Conservation (phyloP, 2,329 filamentous ascomycete species). For the Aaosphaeria arxii region DNA sequence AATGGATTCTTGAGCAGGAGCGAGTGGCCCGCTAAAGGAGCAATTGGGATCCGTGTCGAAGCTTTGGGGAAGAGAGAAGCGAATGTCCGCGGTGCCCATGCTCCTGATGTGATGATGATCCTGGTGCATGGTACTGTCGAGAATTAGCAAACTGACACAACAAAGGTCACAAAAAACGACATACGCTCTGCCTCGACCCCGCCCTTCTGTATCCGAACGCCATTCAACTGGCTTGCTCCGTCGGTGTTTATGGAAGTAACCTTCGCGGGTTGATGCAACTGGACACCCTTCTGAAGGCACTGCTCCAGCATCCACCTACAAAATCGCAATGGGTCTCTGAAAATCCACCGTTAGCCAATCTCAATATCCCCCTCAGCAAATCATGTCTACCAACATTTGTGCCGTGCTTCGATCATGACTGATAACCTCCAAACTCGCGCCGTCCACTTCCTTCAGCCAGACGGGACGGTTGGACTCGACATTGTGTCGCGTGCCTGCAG, state of each 20-base stretch:
- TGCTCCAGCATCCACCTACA: conserved; percentile 63
- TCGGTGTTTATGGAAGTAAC: conserved; percentile 55
- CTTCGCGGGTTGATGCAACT: conserved; percentile 62
- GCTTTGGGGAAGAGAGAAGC: conserved; percentile 60
- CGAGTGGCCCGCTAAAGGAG: conserved; percentile 68
- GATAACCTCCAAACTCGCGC: conserved; percentile 60
- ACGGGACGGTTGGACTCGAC: conserved; percentile 41
- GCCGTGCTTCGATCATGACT: conserved; percentile 60
- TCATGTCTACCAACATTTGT: conserved; percentile 51
- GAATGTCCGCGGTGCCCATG: conserved; percentile 70
- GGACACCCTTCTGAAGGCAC: conserved; percentile 59
- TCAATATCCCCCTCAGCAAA: not conserved
- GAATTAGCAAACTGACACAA: conserved; percentile 8
- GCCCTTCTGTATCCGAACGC: conserved; percentile 50
- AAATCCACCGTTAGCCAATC: not conserved
- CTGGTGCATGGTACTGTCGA: conserved; percentile 58
- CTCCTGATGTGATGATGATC: conserved; percentile 65
- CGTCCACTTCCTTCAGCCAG: conserved; percentile 59
- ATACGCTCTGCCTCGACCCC: conserved; percentile 45
- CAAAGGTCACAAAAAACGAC: not conserved
- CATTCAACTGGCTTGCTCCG: conserved; percentile 48
- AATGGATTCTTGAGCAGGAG: conserved; percentile 63
- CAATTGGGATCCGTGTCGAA: conserved; percentile 53
- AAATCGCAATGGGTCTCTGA: conserved; percentile 63
- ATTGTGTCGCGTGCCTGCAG: conserved; percentile 39